Evolutionary conservation across 2,329 filamentous ascomycete species (phyloP).

Genomic region (Juglanconis oblonga): DNA sequence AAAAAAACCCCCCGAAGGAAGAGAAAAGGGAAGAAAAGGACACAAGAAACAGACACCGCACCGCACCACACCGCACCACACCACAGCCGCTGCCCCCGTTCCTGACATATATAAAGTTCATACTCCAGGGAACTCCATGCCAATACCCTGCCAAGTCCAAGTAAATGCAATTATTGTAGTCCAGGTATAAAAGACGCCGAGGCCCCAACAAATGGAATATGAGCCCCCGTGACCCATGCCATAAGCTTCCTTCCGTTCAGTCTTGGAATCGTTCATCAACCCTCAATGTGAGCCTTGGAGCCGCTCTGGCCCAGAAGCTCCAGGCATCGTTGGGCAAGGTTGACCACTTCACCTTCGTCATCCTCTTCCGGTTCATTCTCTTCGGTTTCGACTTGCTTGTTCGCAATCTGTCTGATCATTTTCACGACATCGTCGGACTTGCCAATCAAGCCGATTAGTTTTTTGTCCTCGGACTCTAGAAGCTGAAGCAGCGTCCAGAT

Average conservation of each 20-base stretch:
- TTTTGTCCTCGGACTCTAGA: slow-evolving; percentile 90
- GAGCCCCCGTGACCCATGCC: slow-evolving; percentile 12
- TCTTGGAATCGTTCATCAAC: slow-evolving; percentile 41
- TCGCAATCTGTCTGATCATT: slow-evolving; percentile 88
- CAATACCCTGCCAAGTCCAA: slow-evolving; percentile 33
- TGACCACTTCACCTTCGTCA: slow-evolving; percentile 89
- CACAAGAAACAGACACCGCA: slow-evolving; percentile 21
- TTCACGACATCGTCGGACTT: slow-evolving; percentile 88
- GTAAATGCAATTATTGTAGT: slow-evolving; percentile 31
- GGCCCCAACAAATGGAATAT: slow-evolving; percentile 9
- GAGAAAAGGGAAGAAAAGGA: too few species aligned
- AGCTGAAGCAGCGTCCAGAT: slow-evolving; percentile 97
- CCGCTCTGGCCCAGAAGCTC: slow-evolving; percentile 77
- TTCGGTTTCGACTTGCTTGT: slow-evolving; percentile 83
- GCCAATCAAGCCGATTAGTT: slow-evolving; percentile 81
- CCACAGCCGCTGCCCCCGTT: slow-evolving; percentile 25
- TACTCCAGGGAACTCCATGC: slow-evolving; percentile 44
- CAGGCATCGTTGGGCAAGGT: slow-evolving; percentile 82
- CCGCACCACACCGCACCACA: not conserved
- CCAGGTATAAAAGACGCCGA: slow-evolving; percentile 25
- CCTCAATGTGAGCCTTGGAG: slow-evolving; percentile 80
- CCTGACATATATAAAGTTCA: slow-evolving; percentile 27
- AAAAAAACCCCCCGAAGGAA: too few species aligned
- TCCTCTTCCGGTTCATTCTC: slow-evolving; percentile 86
- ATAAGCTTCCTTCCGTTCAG: slow-evolving; percentile 2